Evolutionary conservation across 2,329 filamentous ascomycete species (phyloP), one percentile per base, ranked within the genome.

Genomic region (Pseudocercospora macadamiae): DNA sequence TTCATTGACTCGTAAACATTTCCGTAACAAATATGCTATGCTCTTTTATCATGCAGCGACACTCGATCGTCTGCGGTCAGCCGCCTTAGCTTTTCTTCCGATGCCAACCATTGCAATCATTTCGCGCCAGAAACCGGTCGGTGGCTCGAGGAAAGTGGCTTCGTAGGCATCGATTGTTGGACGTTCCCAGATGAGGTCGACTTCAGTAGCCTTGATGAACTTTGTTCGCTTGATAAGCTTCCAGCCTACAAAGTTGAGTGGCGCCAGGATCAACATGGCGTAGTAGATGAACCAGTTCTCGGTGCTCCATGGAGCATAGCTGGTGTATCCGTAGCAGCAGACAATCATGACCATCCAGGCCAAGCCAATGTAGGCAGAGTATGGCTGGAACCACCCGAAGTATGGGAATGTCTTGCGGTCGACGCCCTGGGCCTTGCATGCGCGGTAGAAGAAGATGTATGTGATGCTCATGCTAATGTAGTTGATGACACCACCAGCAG

Each of bases 221-320:
- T 77, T 80, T 4, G 87, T 89, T 51, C 76, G 76, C 76, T 88
- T 84, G 71, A 86, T 19, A 0, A 89, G 3, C 75, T 90, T 90
- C 86, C 86, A 90, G 67, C 76, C 76, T 44, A 81, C 49, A 71
- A 81, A 89, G 8, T 83, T 71, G 37, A 83, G 65, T 3, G 81
- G 79, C 0, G 80, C 79, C 21, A 86, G 73, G 12, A 85, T 72
- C 60, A 82, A 75, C 81, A 86, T 84, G 25, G 80, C 81, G 72
- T 84, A 86, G 74, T 82, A 82, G 14, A 77, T 70, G 71, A 76
- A 77, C 64, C 76, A 77, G 42, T 69, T 75, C 5, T 79, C 57
- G 1, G 71, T 74, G 16, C 73, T 71, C 78, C 74, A 81, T 0
- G 77, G 77, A 1, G 37, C 12, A 66, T 78, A 80, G 0, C 78